Conservation (phyloP, 129 eudicot genomes). For the Deinandra increscens region DNA sequence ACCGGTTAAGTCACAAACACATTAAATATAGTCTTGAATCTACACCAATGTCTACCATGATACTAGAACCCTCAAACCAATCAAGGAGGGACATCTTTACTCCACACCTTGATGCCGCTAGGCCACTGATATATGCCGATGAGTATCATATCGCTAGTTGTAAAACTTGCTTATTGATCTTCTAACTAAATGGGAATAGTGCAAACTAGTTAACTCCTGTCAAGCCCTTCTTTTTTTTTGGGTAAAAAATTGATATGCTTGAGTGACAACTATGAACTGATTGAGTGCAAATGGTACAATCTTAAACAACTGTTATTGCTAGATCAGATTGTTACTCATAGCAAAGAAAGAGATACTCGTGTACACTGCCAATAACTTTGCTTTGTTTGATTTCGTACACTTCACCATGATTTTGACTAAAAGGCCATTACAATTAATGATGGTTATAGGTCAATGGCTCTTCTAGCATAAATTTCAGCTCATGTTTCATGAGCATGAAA, state of each 20-base stretch:
- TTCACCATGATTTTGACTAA: background rate
- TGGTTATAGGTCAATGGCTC: background rate
- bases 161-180: background rate
- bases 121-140: too few relatives aligned
- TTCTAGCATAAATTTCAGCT: too few relatives aligned
- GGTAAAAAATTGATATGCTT: background rate
- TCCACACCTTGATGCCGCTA: too few relatives aligned
- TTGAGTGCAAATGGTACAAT: background rate
- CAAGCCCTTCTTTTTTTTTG: background rate
- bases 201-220: background rate
- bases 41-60: too few relatives aligned
- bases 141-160: background rate
- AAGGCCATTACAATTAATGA: background rate
- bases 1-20: too few relatives aligned
- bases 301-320: background rate
- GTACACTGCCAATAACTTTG: background rate
- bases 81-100: too few relatives aligned
- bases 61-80: too few relatives aligned
- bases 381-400: background rate
- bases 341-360: background rate
- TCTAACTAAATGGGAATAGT: background rate
- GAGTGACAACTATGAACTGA: background rate
- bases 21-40: too few relatives aligned
- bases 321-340: background rate
- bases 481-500: background rate